Evolutionary conservation across 2,329 filamentous ascomycete species (phyloP).

Genomic region (Fonsecaea pedrosoi): DNA sequence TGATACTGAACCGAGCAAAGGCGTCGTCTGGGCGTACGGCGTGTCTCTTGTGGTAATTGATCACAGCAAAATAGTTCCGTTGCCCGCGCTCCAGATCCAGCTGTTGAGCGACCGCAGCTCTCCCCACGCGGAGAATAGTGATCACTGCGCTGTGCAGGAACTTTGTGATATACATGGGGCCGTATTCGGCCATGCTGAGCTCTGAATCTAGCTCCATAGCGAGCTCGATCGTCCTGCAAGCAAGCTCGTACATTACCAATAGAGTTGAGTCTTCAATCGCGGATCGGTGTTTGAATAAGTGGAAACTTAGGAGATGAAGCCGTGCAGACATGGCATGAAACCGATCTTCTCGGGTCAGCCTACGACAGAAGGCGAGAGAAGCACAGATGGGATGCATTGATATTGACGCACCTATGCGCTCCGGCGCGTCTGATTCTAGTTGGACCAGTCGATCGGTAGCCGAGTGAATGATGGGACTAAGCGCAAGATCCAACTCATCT

Average conservation of each 20-base stretch:
- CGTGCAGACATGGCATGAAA: conserved; percentile 7
- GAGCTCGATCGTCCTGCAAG: conserved; percentile 17
- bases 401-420: conserved; percentile 10
- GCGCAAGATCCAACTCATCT: neutral
- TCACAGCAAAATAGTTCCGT: conserved; percentile 19
- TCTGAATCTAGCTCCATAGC: conserved; percentile 9
- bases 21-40: conserved; percentile 19
- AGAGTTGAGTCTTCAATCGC: conserved; percentile 10
- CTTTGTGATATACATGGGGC: conserved; percentile 8
- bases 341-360: conserved; percentile 11
- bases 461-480: neutral
- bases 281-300: conserved; percentile 13
- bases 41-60: conserved; percentile 12
- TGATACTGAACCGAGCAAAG: conserved; percentile 13
- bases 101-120: neutral
- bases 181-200: conserved; percentile 4
- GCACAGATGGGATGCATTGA: neutral
- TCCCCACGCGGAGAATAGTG: conserved; percentile 12
- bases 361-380: neutral
- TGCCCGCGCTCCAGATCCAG: conserved; percentile 16
- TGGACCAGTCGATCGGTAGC: conserved; percentile 1
- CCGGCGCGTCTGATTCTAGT: conserved; percentile 10
- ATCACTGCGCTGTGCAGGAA: conserved; percentile 16
- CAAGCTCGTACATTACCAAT: conserved; percentile 13
- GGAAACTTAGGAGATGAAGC: conserved; percentile 17